These are phyloP conservation scores for Penicillium griseofulvum DNA, from an alignment of 2,329 filamentous ascomycete genomes.

Conservation along the genomic window DNA sequence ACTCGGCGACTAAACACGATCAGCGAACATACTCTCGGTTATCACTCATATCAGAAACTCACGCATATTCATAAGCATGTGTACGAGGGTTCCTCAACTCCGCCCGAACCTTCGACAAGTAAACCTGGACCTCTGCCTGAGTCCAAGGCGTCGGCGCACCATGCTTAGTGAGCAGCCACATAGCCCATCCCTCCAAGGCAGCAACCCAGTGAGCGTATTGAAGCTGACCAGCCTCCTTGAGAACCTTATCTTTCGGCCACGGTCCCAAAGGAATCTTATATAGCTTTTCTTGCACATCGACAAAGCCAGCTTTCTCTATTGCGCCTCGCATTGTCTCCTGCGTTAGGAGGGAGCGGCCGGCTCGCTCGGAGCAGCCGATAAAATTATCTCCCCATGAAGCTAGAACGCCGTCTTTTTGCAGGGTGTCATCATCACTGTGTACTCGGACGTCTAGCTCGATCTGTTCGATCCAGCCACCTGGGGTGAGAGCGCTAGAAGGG, in stretches of 20 bases:
- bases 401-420: slow-evolving; percentile 4
- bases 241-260: slow-evolving; percentile 29
- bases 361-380: slow-evolving; percentile 21
- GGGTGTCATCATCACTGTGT: slow-evolving; percentile 6
- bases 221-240: slow-evolving; percentile 44
- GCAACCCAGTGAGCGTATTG: slow-evolving; percentile 25
- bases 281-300: slow-evolving; percentile 29
- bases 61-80: slow-evolving; percentile 3
- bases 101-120: not conserved
- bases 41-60: not conserved
- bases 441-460: slow-evolving; percentile 12
- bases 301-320: slow-evolving; percentile 32
- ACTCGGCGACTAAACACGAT: not conserved
- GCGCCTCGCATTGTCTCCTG: slow-evolving; percentile 24
- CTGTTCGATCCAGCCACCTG: slow-evolving; percentile 13
- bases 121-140: slow-evolving; percentile 18
- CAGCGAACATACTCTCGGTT: not conserved
- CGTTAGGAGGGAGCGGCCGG: slow-evolving; percentile 22
- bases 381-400: slow-evolving; percentile 16
- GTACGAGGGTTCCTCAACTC: slow-evolving; percentile 4
- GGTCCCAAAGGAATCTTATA: slow-evolving; percentile 30
- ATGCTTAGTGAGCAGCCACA: slow-evolving; percentile 28
- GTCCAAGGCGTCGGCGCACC: slow-evolving; percentile 23
- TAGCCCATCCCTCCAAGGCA: slow-evolving; percentile 29
- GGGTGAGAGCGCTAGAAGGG: not conserved